Evolutionary conservation across 1,284 basidiomycete genomes (phyloP).

Genomic region (Moesziomyces aphidis): DNA sequence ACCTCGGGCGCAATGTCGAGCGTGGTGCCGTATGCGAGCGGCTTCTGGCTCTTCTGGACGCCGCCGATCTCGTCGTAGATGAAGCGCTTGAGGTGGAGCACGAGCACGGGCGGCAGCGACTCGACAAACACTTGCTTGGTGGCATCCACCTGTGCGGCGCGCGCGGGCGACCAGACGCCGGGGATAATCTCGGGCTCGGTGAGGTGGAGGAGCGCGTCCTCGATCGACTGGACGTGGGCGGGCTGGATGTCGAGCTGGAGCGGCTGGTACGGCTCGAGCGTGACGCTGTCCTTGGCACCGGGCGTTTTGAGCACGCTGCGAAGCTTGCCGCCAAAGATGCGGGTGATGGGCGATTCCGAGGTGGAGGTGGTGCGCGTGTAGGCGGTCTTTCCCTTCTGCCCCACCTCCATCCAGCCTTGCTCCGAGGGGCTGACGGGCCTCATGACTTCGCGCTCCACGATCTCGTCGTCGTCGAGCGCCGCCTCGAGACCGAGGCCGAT

Average conservation of each 20-base stretch:
- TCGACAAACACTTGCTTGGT: slow-evolving; percentile 90
- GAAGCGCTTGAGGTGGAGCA: slow-evolving; percentile 94
- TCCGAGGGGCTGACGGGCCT: slow-evolving; percentile 61
- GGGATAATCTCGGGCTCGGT: slow-evolving; percentile 85
- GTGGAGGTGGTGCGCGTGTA: slow-evolving; percentile 83
- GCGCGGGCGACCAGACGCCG: slow-evolving; percentile 72
- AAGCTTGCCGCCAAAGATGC: slow-evolving; percentile 93
- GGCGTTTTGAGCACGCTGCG: slow-evolving; percentile 86
- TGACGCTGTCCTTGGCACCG: slow-evolving; percentile 83
- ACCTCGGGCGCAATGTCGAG: slow-evolving; percentile 75
- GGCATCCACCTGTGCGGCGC: slow-evolving; percentile 76
- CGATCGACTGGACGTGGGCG: slow-evolving; percentile 80
- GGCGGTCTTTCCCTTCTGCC: slow-evolving; percentile 86
- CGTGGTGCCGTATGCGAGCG: slow-evolving; percentile 81
- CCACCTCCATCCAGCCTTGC: slow-evolving; percentile 86
- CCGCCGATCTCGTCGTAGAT: slow-evolving; percentile 86
- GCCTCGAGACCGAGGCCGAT: slow-evolving; percentile 21
- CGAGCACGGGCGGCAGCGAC: slow-evolving; percentile 83
- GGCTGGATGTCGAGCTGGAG: slow-evolving; percentile 85
- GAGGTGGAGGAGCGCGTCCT: slow-evolving; percentile 84
- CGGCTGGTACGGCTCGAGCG: slow-evolving; percentile 92
- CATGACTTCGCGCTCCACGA: slow-evolving; percentile 70
- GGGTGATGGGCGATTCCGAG: slow-evolving; percentile 86
- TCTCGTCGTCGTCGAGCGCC: slow-evolving; percentile 69
- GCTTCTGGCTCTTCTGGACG: slow-evolving; percentile 86